Conservation (phyloP, 2,329 filamentous ascomycete species). For the Fusarium nelsonii region DNA sequence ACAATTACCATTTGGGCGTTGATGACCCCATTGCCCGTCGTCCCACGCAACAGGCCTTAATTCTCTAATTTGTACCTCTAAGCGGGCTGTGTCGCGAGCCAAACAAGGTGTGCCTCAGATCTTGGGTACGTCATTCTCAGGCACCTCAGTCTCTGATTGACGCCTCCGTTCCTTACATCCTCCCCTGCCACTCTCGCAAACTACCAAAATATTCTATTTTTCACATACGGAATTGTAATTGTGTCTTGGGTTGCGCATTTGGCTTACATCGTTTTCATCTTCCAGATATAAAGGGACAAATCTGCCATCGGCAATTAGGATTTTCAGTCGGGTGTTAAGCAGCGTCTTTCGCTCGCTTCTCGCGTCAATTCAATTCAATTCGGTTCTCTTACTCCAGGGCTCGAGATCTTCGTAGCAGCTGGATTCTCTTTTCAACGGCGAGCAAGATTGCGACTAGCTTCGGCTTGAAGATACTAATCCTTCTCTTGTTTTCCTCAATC, state of each 20-base stretch:
- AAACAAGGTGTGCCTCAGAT: slow-evolving; percentile 20
- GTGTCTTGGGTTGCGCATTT: slow-evolving; percentile 32
- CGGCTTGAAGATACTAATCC: slow-evolving; percentile 4
- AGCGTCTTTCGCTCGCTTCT: slow-evolving; percentile 34
- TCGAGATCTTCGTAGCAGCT: slow-evolving; percentile 12
- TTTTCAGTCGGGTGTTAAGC: slow-evolving; percentile 13
- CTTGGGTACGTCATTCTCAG: slow-evolving; percentile 23
- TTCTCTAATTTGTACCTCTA: slow-evolving; percentile 31
- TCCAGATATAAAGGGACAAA: slow-evolving; percentile 25
- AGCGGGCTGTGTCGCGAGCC: slow-evolving; percentile 34
- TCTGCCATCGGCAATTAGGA: not conserved
- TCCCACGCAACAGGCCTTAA: slow-evolving; percentile 31
- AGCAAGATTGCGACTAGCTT: slow-evolving; percentile 9
- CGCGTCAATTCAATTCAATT: slow-evolving; percentile 13
- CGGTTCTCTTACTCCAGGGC: slow-evolving; percentile 13
- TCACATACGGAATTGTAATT: not conserved
- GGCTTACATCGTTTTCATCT: slow-evolving; percentile 14
- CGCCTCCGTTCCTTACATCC: slow-evolving; percentile 28
- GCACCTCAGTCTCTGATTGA: slow-evolving; percentile 4
- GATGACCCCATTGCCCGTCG: slow-evolving; percentile 17
- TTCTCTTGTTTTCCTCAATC: not conserved
- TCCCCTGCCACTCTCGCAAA: slow-evolving; percentile 20
- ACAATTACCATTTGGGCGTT: slow-evolving; percentile 18
- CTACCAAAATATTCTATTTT: slow-evolving; percentile 5
- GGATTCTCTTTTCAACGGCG: not conserved